phyloP scores from a whole-genome alignment of 73 alveolate genomes.

The Blepharisma stoltei region DNA sequence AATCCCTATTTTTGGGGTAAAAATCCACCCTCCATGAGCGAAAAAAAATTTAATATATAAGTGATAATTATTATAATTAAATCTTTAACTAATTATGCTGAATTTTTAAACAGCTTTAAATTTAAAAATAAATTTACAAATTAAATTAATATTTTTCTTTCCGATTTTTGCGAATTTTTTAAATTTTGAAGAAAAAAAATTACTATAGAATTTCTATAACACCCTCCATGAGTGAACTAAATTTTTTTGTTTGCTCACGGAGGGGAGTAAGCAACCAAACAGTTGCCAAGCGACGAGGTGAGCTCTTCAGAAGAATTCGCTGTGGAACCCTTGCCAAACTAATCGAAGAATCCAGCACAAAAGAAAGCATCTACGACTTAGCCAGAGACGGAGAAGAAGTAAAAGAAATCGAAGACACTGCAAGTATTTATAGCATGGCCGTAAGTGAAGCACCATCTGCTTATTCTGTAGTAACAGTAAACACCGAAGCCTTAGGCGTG shows the following conservation, averaged over 20 bases:
- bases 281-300: conserved; percentile 82
- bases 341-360: conserved; percentile 43
- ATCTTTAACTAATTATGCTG: too few relatives aligned
- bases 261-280: conserved; percentile 60
- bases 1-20: too few relatives aligned
- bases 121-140: too few relatives aligned
- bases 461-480: conserved; percentile 16
- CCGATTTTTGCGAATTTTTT: background rate
- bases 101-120: too few relatives aligned
- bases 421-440: conserved; percentile 48
- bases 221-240: too few relatives aligned
- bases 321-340: conserved; percentile 70
- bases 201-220: background rate
- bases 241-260: too few relatives aligned
- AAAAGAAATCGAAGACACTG: conserved; percentile 33
- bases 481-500: conserved; percentile 8
- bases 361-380: conserved; percentile 56
- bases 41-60: too few relatives aligned
- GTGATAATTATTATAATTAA: too few relatives aligned
- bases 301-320: conserved; percentile 74
- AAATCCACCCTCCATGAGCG: too few relatives aligned
- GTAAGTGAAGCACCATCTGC: conserved; percentile 54
- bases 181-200: too few relatives aligned
- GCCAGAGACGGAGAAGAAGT: conserved; percentile 30
- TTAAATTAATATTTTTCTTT: too few relatives aligned